Evolutionary conservation across 306 rosid genomes (phyloP).

Genomic region (Inga oerstediana): DNA sequence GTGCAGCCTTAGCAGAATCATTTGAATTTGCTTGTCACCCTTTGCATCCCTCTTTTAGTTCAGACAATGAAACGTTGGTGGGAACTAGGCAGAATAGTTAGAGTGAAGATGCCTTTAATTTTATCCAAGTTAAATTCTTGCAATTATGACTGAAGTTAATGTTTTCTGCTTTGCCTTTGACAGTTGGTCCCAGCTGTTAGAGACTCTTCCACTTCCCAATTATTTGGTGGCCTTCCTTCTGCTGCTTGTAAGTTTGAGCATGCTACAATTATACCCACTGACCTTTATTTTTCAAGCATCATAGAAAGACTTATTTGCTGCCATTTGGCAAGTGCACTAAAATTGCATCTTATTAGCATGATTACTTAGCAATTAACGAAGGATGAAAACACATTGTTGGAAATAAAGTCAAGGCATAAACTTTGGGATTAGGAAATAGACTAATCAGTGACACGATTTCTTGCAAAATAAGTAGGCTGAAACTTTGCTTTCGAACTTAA

Average conservation of each 20-base stretch:
- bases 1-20: background rate
- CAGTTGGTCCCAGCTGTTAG: conserved; percentile 99
- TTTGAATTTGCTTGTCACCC: background rate
- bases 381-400: conserved; percentile 7
- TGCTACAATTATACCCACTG: background rate
- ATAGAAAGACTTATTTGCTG: conserved; percentile 24
- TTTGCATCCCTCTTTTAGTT: background rate
- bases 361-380: background rate
- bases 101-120: background rate
- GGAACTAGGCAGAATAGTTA: too few relatives aligned
- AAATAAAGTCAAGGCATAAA: background rate
- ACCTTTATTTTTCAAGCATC: background rate
- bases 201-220: conserved; percentile 92
- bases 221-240: conserved; percentile 96
- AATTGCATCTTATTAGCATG: background rate
- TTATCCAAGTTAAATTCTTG: conserved; percentile 20
- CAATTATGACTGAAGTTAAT: conserved; percentile 1
- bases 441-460: too few relatives aligned
- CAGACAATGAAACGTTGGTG: too few relatives aligned
- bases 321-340: conserved; percentile 3
- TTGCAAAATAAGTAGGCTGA: too few relatives aligned
- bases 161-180: conserved; percentile 41
- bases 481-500: too few relatives aligned
- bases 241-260: conserved; percentile 79
- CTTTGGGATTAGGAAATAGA: background rate